A percentile compares a stretch with the other conserved stretches of the same genome.
These are phyloP conservation scores for Cenchrus americanus DNA, from an alignment of 176 grass and related monocot genomes.

Conservation along the genomic window DNA sequence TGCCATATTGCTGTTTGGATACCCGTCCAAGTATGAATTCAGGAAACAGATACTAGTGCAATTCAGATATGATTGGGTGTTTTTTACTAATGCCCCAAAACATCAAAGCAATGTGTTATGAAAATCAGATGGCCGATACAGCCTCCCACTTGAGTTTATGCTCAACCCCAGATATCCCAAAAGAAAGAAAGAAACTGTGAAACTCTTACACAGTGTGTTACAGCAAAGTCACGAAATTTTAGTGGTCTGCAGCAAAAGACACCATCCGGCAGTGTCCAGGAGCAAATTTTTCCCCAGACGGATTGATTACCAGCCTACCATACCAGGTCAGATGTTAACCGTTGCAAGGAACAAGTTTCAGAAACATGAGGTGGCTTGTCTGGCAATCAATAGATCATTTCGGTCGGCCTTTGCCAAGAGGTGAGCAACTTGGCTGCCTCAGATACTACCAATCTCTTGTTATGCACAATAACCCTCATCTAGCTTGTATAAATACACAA, in stretches of 20 bases:
- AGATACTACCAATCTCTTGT: conserved; percentile 38
- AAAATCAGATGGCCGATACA: not conserved
- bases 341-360: not conserved
- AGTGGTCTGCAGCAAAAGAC: too few species aligned
- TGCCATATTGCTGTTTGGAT: not conserved
- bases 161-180: not conserved
- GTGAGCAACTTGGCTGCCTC: conserved; percentile 26
- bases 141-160: not conserved
- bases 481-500: conserved; percentile 52
- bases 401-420: not conserved
- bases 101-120: not conserved
- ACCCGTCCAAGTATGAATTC: not conserved
- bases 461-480: conserved; percentile 61
- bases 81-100: not conserved
- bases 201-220: too few species aligned
- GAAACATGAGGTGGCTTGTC: not conserved
- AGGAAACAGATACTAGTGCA: not conserved
- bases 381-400: conserved; percentile 18
- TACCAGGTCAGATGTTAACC: conserved; percentile 38
- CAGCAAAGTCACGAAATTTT: too few species aligned
- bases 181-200: not conserved
- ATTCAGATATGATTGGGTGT: not conserved
- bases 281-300: too few species aligned
- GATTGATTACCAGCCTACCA: not conserved
- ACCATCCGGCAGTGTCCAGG: too few species aligned